Conservation (phyloP, 202 grass and related monocot genomes). For the Zoysia matrella region DNA sequence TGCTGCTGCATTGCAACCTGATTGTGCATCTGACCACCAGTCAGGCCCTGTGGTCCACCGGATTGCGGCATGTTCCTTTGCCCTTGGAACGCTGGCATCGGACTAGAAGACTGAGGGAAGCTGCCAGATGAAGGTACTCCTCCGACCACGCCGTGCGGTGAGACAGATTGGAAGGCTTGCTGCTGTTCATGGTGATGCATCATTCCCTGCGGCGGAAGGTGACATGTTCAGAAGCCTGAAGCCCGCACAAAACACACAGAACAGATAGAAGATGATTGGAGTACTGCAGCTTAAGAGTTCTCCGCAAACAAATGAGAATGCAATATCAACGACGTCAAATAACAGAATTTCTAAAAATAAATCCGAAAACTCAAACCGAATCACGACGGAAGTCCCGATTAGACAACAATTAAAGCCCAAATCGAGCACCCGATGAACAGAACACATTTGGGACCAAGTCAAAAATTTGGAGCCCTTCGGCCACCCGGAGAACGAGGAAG, state of each 20-base stretch:
- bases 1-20: slow-evolving; percentile 70
- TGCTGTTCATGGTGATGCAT: slow-evolving; percentile 70
- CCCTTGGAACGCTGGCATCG: slow-evolving; percentile 45
- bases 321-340: background rate
- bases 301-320: background rate
- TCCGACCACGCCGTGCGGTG: slow-evolving; percentile 50
- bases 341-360: slow-evolving; percentile 4
- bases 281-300: background rate
- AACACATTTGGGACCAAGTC: background rate
- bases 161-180: slow-evolving; percentile 50
- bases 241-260: background rate
- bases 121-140: slow-evolving; percentile 1
- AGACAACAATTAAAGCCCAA: background rate
- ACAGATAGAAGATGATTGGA: background rate
- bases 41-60: slow-evolving; percentile 45
- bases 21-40: slow-evolving; percentile 42
- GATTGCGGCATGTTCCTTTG: slow-evolving; percentile 51
- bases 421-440: background rate
- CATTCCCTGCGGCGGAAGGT: slow-evolving; percentile 46
- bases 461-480: background rate
- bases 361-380: background rate
- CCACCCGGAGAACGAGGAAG: slow-evolving; percentile 18
- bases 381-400: background rate
- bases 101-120: slow-evolving; percentile 58
- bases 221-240: slow-evolving; percentile 20